Evolutionary conservation across 139 green algal species (phyloP).

Genomic region (Coelastrella sp.): DNA sequence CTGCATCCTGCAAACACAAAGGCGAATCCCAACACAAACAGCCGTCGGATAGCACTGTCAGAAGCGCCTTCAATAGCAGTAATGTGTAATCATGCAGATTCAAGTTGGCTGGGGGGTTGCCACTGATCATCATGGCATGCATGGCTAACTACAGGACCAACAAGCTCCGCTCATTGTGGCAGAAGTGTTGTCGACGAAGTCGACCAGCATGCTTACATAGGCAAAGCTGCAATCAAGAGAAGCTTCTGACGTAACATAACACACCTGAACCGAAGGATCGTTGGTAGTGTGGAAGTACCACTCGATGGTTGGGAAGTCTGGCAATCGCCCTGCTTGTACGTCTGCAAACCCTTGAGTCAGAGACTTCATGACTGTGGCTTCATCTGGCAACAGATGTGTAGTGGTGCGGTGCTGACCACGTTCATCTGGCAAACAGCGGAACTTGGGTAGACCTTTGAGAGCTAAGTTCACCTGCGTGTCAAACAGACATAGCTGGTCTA

Average conservation of each 20-base stretch:
- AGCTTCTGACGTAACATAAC: too few relatives aligned
- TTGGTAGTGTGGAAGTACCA: conserved; percentile 69
- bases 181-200: too few relatives aligned
- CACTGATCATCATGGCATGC: too few relatives aligned
- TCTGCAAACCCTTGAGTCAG: conserved; percentile 50
- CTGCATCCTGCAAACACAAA: conserved; percentile 41
- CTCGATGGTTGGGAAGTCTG: conserved; percentile 71
- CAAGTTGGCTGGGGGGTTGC: too few relatives aligned
- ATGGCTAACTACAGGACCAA: too few relatives aligned
- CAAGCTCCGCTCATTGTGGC: too few relatives aligned
- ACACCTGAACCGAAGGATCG: conserved; percentile 60
- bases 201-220: too few relatives aligned
- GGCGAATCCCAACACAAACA: not conserved
- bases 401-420: conserved; percentile 66
- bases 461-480: conserved; percentile 69
- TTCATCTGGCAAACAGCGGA: conserved; percentile 65
- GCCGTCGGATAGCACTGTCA: not conserved
- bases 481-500: not conserved
- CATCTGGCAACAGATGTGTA: conserved; percentile 68
- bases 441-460: conserved; percentile 60
- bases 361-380: conserved; percentile 42
- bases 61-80: too few relatives aligned
- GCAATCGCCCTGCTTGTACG: conserved; percentile 51
- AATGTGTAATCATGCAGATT: too few relatives aligned
- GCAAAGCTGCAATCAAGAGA: too few relatives aligned